Evolutionary conservation across 176 grass and related monocot genomes (phyloP), one percentile per base, ranked within the genome.

Genomic region (Lolium rigidum): DNA sequence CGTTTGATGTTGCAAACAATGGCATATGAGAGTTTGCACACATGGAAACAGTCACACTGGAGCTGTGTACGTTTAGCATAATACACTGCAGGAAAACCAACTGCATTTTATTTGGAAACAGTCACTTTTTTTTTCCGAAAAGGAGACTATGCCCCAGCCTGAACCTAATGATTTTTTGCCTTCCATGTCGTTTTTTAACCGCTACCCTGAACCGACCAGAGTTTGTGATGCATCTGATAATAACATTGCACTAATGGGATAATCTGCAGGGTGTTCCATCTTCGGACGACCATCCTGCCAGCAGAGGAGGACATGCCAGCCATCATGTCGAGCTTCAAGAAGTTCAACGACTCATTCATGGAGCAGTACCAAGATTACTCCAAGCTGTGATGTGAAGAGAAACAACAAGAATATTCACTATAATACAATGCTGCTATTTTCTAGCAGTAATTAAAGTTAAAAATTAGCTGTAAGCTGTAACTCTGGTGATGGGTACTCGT

Each of bases 321-420:
- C 6, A 99, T 99, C 61, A 96, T 99, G 87, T 88, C 85, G 5
- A 99, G 97, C 86, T 99, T 99, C 90, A 97, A 99, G 94, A 94
- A 97, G 51, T 99, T 99, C 87, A 99, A 99, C 24, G 94, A 99
- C 54, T 88, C 89, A 8, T 99, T 99, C 85, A 99, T 99, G 97
- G 83, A 90, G 62, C 84, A 99, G 74, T 97, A 97, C 58, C 92
- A 96, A 77, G 88, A 83, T 61, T 89, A 94, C 91, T 97, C 97
- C 60, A 92, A 89, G 79, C 90, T 99, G 77, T 99, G 74, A 88
- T 1, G 48, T 69, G 82, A 59, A 68, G 56, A 79, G 68, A 21
- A 18, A 59, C 38, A 15, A 2, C 35, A 9, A 16, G 46, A 51
- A 16, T 6, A 14, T 3, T 50, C 70, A 49, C 2, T 41, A 26